These are phyloP conservation scores for Pinus tabuliformis DNA, from an alignment of 75 land plant species.

Conservation along the genomic window DNA sequence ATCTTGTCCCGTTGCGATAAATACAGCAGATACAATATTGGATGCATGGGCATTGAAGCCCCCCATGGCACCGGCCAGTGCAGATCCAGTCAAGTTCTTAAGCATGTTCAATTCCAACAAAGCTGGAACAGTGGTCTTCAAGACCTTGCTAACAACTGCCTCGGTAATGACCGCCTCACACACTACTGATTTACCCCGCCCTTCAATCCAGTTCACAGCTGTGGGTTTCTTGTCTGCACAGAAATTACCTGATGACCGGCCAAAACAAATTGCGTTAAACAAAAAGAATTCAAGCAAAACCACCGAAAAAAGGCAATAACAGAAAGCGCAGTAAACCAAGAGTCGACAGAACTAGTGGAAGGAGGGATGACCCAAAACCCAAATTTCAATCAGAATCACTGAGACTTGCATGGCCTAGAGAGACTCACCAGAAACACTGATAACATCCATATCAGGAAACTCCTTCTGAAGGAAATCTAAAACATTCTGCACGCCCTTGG, in stretches of 20 bases:
- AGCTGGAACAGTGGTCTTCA: conserved; percentile 73
- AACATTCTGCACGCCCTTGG: conserved; percentile 87
- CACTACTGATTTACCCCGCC: conserved; percentile 78
- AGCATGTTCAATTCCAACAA: conserved; percentile 85
- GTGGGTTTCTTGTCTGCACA: conserved; percentile 59
- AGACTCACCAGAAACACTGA: too few species aligned
- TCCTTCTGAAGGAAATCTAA: conserved; percentile 57
- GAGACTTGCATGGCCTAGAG: too few species aligned
- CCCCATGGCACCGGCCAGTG: conserved; percentile 72
- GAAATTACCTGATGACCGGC: conserved; percentile 45
- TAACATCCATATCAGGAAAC: too few species aligned
- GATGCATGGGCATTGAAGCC: conserved; percentile 17
- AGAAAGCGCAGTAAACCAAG: too few species aligned
- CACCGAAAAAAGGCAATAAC: too few species aligned
- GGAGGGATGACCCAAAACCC: too few species aligned
- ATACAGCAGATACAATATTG: too few species aligned
- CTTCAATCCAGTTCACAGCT: conserved; percentile 81
- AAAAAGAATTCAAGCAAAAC: too few species aligned
- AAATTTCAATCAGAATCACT: too few species aligned
- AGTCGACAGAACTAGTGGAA: too few species aligned
- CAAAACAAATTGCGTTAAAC: too few species aligned
- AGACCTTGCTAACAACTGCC: conserved; percentile 64
- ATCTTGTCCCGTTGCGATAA: too few species aligned
- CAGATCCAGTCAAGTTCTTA: conserved; percentile 85
- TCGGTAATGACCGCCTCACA: conserved; percentile 73